Evolutionary conservation across 2,329 filamentous ascomycete genomes (phyloP).

Genomic region (Phoma sp.): DNA sequence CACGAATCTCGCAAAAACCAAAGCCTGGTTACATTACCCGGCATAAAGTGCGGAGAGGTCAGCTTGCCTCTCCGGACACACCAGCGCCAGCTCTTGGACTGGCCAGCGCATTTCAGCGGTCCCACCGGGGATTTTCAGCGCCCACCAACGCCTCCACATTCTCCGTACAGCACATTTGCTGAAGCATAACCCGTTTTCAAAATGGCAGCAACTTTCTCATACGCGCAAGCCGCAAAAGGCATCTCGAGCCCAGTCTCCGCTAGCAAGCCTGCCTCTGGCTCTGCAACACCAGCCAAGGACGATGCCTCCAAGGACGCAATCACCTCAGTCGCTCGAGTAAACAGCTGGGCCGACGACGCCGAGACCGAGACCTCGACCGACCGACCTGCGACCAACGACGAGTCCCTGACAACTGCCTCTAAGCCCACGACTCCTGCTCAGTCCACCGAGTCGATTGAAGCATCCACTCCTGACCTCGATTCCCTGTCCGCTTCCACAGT

Average conservation of each 20-base stretch:
- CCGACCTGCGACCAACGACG: constrained; percentile 31
- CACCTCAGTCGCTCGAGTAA: constrained; percentile 42
- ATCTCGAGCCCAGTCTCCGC: constrained; percentile 58
- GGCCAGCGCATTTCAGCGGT: constrained; percentile 39
- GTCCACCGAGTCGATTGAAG: constrained; percentile 30
- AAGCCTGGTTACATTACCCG: constrained; percentile 28
- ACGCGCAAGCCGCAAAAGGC: constrained; percentile 93
- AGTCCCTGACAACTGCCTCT: constrained; percentile 28
- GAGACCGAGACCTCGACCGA: constrained; percentile 47
- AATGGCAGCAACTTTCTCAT: constrained; percentile 72
- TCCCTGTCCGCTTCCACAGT: constrained; percentile 60
- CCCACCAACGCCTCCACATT: constrained; percentile 12
- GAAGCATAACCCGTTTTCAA: constrained; percentile 6
- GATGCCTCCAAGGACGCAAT: constrained; percentile 31
- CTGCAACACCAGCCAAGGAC: constrained; percentile 52
- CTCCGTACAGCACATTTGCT: constrained; percentile 6
- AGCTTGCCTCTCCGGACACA: constrained; percentile 51
- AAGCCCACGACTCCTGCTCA: constrained; percentile 24
- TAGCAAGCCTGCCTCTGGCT: constrained; percentile 54
- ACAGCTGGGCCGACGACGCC: constrained; percentile 57
- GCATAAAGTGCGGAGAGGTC: constrained; percentile 50
- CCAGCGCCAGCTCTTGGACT: constrained; percentile 36
- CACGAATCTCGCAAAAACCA: constrained; percentile 12
- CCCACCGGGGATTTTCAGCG: constrained; percentile 40
- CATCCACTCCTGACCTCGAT: constrained; percentile 62